Evolutionary conservation across 257 asterid species (phyloP), one percentile per base, ranked within the genome.

Genomic region (Ocimum tenuiflorum): DNA sequence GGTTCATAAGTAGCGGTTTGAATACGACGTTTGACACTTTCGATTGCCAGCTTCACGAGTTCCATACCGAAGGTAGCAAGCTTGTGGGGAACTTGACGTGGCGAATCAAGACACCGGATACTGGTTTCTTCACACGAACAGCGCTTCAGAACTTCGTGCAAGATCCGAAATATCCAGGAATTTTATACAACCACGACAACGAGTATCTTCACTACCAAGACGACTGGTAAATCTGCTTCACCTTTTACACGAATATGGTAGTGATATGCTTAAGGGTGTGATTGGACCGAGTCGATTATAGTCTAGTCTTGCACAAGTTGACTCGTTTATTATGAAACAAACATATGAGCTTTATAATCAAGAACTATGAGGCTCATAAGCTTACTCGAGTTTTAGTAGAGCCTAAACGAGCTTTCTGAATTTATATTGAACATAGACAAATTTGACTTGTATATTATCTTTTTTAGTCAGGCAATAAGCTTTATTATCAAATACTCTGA

Each of bases 131-230:
- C 69, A 89, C 99, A 68, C 85, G 99, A 62, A 50, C 94, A 43
- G 54, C 97, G 4, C 78, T 79, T 18, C 99, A 92, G 76, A 83
- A 14, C 57, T 92, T 92, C 45, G 83, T 78, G 77, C 99, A 89
- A 74, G 99, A 92, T 78, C 88, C 95, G 7, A 71, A 80, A 17
- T 60, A 86, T 79, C 97, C 91, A 1, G 97, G 99, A 46, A 89
- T 89, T 68, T 69, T 89, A 33, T 88, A 89, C 85, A 89, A 92
- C 78, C 99, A 92, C 58, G 96, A 84, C 73, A 92, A 92, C 23
- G 96, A 89, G 82, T 92, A 79, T 79, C 99, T 94, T 80, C 87
- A 94, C 77, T 89, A 94, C 82, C 89, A 94, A 81, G 97, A 90
- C 64, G 99, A 94, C 80, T 90, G 99, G 99, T 94, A 83, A 7